Evolutionary conservation across 768 basidiomycete genomes (phyloP), one percentile per base, ranked within the genome.

Genomic region (Auricularia sp.): DNA sequence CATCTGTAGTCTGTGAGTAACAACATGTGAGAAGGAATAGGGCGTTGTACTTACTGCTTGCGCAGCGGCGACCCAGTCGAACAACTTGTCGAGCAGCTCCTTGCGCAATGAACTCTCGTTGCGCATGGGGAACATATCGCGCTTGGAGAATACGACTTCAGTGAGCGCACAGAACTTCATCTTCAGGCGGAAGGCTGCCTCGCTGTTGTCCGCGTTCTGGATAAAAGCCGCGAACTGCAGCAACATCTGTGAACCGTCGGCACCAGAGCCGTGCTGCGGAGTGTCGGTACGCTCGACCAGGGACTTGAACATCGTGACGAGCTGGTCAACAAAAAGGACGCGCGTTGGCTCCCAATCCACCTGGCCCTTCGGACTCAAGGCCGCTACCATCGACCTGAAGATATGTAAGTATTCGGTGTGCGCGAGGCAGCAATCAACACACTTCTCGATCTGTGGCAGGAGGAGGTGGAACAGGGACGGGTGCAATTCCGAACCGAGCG

Each of bases 401-500:
- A n/a, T 59, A 29, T 59, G 18, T 59, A 6, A 29, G 34, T 29
- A 34, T 59, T 8, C 33, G 33, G 7, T 51, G 29, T 29, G 29
- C 29, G 29, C 29, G 11, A 8, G 18, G 18, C 47, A 51, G 54
- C 13, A 51, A 14, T 14, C 33, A 33, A 11, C 63, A 33, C 34
- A 94, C 93, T 83, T 82, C 63, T 90, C 88, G 64, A 96, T 78
- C 66, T 86, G 83, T 67, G 81, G 84, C 61, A 94, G 79, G 36
- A 95, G 75, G 65, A 80, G 81, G 29, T 82, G 77, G 69, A 90
- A 89, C 56, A 92, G 76, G 56, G 82, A 80, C 35, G 87, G 85
- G 67, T 85, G 87, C n/a, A 95, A 77, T 69, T 97, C 94, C 14
- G 80, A 79, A 2, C 93, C 92, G 18, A 97, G 74, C 0, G 92